A percentile compares a stretch with the other conserved stretches of the same genome.
Evolutionary conservation across 805 yeast genomes (phyloP).

Genomic region (Peterozyma toletana): DNA sequence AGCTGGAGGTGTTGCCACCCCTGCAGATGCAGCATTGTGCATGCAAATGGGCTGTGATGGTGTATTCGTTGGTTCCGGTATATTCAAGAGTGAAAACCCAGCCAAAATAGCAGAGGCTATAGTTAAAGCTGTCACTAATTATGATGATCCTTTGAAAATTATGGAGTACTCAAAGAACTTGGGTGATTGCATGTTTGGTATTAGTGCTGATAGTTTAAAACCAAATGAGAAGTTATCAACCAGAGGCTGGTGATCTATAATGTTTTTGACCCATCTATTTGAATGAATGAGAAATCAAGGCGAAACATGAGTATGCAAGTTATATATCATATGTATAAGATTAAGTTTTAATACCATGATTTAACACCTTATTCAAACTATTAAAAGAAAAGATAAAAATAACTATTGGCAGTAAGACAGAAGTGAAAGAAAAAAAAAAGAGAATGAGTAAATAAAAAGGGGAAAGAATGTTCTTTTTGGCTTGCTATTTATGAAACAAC

Average conservation of each 20-base stretch:
- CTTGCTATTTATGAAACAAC: too few species aligned
- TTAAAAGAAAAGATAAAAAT: too few species aligned
- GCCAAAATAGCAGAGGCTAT: constrained; percentile 70
- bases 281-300: too few species aligned
- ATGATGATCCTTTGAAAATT: constrained; percentile 49
- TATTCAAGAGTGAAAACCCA: constrained; percentile 69
- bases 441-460: too few species aligned
- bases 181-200: constrained; percentile 75
- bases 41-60: constrained; percentile 81
- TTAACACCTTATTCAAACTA: too few species aligned
- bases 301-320: too few species aligned
- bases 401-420: too few species aligned
- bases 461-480: too few species aligned
- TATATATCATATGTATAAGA: too few species aligned
- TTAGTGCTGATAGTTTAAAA: constrained; percentile 44
- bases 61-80: constrained; percentile 73
- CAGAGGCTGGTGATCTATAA: constrained; percentile 43
- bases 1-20: constrained; percentile 86
- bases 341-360: too few species aligned
- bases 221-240: constrained; percentile 39
- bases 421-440: too few species aligned
- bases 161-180: constrained; percentile 63
- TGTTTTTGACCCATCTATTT: too few species aligned
- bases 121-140: constrained; percentile 72
- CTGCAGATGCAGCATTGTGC: constrained; percentile 80